Conservation (phyloP, 495 filamentous ascomycete genomes). For the Sabuloglossum arenarium region DNA sequence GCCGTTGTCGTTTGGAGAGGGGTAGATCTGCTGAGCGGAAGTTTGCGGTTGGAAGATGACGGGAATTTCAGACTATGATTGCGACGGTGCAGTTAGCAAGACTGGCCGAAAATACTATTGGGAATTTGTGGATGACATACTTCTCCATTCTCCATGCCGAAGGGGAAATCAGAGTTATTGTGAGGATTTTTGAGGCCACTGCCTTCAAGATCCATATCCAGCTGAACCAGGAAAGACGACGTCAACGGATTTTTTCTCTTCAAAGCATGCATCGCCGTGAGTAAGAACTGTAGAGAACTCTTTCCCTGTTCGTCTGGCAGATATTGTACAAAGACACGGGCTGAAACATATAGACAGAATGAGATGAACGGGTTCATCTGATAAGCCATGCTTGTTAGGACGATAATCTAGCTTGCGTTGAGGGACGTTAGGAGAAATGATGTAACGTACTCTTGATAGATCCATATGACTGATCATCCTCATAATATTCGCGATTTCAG, state of each 20-base stretch:
- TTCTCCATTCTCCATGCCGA: not conserved
- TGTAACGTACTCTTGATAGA: constrained; percentile 40
- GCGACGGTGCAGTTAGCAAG: too few species aligned
- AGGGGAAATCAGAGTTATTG: not conserved
- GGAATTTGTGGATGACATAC: not conserved
- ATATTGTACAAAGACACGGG: constrained; percentile 89
- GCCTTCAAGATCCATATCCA: constrained; percentile 78
- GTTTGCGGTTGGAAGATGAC: not conserved
- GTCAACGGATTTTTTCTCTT: constrained; percentile 80
- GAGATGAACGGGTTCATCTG: constrained; percentile 95
- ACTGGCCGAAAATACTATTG: not conserved
- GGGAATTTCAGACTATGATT: too few species aligned
- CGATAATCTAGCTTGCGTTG: not conserved
- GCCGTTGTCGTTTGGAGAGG: not conserved
- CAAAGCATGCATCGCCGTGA: constrained; percentile 72
- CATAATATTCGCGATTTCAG: constrained; percentile 94
- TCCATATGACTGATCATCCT: constrained; percentile 84
- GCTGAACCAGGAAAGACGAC: constrained; percentile 84
- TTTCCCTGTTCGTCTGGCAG: constrained; percentile 67
- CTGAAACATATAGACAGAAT: constrained; percentile 88
- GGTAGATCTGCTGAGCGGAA: not conserved
- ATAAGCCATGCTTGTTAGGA: not conserved
- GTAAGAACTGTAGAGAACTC: constrained; percentile 71
- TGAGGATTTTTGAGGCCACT: constrained; percentile 13
- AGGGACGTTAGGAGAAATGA: not conserved